Percentiles rank a stretch among this genome's conserved stretches.
phyloP scores from a whole-genome alignment of 495 filamentous ascomycete species.

The Penicillium turbatum region DNA sequence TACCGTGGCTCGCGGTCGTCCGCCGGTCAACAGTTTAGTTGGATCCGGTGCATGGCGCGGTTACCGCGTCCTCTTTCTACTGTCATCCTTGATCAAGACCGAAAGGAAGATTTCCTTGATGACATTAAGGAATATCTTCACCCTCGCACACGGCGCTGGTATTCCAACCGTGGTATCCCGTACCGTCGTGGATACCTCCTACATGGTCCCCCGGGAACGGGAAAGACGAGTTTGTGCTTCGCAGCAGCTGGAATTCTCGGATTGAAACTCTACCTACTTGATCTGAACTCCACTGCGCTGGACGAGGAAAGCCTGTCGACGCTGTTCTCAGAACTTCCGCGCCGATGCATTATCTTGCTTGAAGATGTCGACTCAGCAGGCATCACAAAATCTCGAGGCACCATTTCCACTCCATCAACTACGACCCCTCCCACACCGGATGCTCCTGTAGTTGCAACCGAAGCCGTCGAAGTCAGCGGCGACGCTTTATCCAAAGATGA shows the following conservation, averaged over 20 bases:
- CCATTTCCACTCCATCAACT: neutral
- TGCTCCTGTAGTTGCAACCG: neutral
- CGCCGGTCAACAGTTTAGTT: slow-evolving; percentile 41
- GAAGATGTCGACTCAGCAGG: slow-evolving; percentile 48
- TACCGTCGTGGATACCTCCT: slow-evolving; percentile 48
- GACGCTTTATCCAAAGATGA: slow-evolving; percentile 4
- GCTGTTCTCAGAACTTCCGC: slow-evolving; percentile 58
- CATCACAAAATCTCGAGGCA: slow-evolving; percentile 52
- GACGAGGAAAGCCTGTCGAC: slow-evolving; percentile 64
- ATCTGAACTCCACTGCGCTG: slow-evolving; percentile 38
- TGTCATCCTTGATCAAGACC: slow-evolving; percentile 70
- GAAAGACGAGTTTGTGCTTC: slow-evolving; percentile 50
- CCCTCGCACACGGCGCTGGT: slow-evolving; percentile 69
- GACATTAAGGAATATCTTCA: slow-evolving; percentile 91
- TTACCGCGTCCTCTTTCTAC: slow-evolving; percentile 75
- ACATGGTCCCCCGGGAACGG: slow-evolving; percentile 47
- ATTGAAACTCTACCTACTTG: slow-evolving; percentile 45
- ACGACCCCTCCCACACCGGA: neutral
- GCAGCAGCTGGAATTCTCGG: slow-evolving; percentile 42
- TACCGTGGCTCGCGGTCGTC: slow-evolving; percentile 49
- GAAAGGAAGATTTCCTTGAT: slow-evolving; percentile 66
- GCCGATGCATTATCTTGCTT: slow-evolving; percentile 44
- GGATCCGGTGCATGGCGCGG: slow-evolving; percentile 64
- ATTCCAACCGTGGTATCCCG: slow-evolving; percentile 61
- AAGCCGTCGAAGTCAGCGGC: neutral